Evolutionary conservation across 129 eudicot genomes (phyloP).

Genomic region (Escallonia rubra): DNA sequence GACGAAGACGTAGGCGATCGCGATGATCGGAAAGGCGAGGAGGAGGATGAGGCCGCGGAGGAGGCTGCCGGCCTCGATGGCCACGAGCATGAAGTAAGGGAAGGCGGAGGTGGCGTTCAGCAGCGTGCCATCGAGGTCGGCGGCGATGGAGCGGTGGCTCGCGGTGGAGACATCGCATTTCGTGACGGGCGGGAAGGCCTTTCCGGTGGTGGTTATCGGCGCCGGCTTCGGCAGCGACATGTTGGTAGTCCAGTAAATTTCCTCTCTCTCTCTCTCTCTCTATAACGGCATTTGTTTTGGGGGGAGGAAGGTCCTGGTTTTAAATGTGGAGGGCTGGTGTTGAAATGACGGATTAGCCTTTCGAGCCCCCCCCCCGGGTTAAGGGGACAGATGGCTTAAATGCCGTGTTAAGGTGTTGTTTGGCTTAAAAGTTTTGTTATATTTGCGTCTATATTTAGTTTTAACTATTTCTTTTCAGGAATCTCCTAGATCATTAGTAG

Average conservation of each 20-base stretch:
- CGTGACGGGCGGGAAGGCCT: constrained; percentile 50
- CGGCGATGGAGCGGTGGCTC: constrained; percentile 63
- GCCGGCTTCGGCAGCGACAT: constrained; percentile 25
- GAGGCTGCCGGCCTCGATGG: constrained; percentile 90
- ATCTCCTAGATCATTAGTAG: too few relatives aligned
- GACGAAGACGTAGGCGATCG: constrained; percentile 55
- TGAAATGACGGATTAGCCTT: background rate
- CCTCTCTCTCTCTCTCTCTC: constrained; percentile 6
- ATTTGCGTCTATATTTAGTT: too few relatives aligned
- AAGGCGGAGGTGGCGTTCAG: constrained; percentile 62
- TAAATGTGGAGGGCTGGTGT: constrained; percentile 1
- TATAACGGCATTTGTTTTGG: background rate
- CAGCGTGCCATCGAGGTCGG: constrained; percentile 96
- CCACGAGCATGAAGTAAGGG: constrained; percentile 87
- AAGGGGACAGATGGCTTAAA: too few relatives aligned
- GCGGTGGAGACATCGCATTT: constrained; percentile 45
- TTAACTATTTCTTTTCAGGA: too few relatives aligned
- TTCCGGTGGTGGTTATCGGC: constrained; percentile 19
- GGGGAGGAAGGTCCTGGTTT: constrained; percentile 11
- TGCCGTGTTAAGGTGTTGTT: too few relatives aligned
- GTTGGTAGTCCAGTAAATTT: background rate
- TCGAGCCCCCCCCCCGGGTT: too few relatives aligned
- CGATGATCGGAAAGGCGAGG: constrained; percentile 54
- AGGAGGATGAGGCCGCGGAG: constrained; percentile 68
- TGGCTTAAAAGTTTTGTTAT: too few relatives aligned